Conservation (phyloP, 257 asterid genomes). For the Salvia rosmarinus region DNA sequence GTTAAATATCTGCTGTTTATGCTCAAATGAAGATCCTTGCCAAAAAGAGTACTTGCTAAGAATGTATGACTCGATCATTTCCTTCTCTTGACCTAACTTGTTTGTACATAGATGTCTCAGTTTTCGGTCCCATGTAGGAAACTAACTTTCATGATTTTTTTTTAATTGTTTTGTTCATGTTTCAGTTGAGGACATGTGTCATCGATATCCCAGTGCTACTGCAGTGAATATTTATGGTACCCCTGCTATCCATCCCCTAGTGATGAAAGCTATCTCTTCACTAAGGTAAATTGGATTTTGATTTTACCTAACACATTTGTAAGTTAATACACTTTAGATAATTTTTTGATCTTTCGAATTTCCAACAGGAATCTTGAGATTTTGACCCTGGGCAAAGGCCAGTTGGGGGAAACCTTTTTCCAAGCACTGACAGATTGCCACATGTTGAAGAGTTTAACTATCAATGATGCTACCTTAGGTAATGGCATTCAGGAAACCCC, state of each 20-base stretch:
- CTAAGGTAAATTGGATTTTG: conserved; percentile 56
- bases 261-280: conserved; percentile 70
- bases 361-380: conserved; percentile 81
- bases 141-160: conserved; percentile 31
- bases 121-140: conserved; percentile 24
- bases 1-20: background rate
- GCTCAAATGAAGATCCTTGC: conserved; percentile 1
- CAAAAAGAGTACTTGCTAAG: conserved; percentile 2
- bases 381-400: conserved; percentile 91
- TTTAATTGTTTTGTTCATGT: conserved; percentile 21
- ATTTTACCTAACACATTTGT: conserved; percentile 9
- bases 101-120: background rate
- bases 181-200: conserved; percentile 87
- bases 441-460: conserved; percentile 73
- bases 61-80: background rate
- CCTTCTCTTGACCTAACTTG: background rate
- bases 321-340: conserved; percentile 13
- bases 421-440: conserved; percentile 75
- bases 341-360: conserved; percentile 35
- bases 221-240: conserved; percentile 78
- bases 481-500: conserved; percentile 86
- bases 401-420: conserved; percentile 77
- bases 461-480: conserved; percentile 89
- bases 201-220: conserved; percentile 89
- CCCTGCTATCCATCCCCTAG: conserved; percentile 66